These are phyloP conservation scores for Hymenoscyphus occultus DNA, from an alignment of 2,329 filamentous ascomycete genomes.

Conservation along the genomic window DNA sequence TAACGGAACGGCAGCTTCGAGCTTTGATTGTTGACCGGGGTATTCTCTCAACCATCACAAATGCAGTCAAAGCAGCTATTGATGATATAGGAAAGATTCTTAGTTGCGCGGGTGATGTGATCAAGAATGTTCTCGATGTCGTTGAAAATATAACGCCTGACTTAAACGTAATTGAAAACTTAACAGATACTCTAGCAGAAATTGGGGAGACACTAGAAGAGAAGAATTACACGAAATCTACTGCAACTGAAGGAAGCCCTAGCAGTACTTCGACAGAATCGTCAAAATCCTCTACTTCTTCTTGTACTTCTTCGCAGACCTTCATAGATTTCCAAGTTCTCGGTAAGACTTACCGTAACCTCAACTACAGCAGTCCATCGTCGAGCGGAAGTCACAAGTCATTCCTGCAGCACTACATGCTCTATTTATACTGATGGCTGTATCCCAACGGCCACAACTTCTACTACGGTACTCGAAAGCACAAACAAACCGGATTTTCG, in stretches of 20 bases:
- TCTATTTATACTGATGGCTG: too few species aligned
- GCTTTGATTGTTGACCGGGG: slow-evolving; percentile 11
- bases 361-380: too few species aligned
- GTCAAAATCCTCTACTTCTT: background rate
- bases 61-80: slow-evolving; percentile 8
- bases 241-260: slow-evolving; percentile 8
- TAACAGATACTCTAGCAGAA: slow-evolving; percentile 16
- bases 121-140: slow-evolving; percentile 15
- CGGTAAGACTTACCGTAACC: too few species aligned
- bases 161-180: slow-evolving; percentile 6
- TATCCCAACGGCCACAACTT: too few species aligned
- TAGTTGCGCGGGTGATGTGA: slow-evolving; percentile 13
- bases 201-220: slow-evolving; percentile 13
- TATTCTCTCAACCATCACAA: slow-evolving; percentile 9
- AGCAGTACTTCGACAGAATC: background rate
- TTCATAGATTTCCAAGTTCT: too few species aligned
- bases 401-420: too few species aligned
- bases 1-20: slow-evolving; percentile 15
- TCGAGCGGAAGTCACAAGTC: too few species aligned
- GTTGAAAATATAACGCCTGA: slow-evolving; percentile 8
- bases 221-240: background rate
- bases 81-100: slow-evolving; percentile 14
- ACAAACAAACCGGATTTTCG: too few species aligned
- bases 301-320: too few species aligned
- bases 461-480: too few species aligned